A percentile compares a stretch with the other conserved stretches of the same genome.
Conservation (phyloP, 2,329 filamentous ascomycete species). For the Xenoacremonium recifei region DNA sequence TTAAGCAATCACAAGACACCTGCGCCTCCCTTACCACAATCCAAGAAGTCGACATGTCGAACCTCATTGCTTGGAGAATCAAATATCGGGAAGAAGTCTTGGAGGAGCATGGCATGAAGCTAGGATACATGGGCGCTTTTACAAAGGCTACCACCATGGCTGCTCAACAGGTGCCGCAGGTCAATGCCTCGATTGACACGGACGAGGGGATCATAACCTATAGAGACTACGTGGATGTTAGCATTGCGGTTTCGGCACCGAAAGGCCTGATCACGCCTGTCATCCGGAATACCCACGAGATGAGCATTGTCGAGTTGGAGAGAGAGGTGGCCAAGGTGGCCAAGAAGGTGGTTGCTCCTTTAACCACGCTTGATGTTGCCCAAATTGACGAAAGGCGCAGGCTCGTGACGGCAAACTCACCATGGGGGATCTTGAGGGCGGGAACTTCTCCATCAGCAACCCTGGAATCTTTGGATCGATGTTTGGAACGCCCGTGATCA, state of each 20-base stretch:
- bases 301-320: slow-evolving; percentile 32
- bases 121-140: slow-evolving; percentile 75
- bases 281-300: slow-evolving; percentile 62
- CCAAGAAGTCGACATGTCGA: slow-evolving; percentile 49
- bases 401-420: slow-evolving; percentile 73
- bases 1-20: slow-evolving; percentile 67
- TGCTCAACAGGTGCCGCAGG: slow-evolving; percentile 65
- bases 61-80: slow-evolving; percentile 62
- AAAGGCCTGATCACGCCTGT: slow-evolving; percentile 74
- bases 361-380: background rate
- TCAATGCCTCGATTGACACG: slow-evolving; percentile 61
- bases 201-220: slow-evolving; percentile 56
- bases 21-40: slow-evolving; percentile 68
- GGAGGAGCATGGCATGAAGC: slow-evolving; percentile 32
- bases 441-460: slow-evolving; percentile 77
- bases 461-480: slow-evolving; percentile 67
- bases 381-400: slow-evolving; percentile 23
- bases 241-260: slow-evolving; percentile 70
- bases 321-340: slow-evolving; percentile 64
- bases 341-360: slow-evolving; percentile 53
- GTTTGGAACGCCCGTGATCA: slow-evolving; percentile 67
- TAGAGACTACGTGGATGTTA: slow-evolving; percentile 70
- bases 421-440: slow-evolving; percentile 74
- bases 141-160: slow-evolving; percentile 69
- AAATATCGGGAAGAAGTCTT: slow-evolving; percentile 58